Base-by-base conservation (phyloP, 2,329 filamentous ascomycete species). In the Alternaria hordeiaustralica region DNA sequence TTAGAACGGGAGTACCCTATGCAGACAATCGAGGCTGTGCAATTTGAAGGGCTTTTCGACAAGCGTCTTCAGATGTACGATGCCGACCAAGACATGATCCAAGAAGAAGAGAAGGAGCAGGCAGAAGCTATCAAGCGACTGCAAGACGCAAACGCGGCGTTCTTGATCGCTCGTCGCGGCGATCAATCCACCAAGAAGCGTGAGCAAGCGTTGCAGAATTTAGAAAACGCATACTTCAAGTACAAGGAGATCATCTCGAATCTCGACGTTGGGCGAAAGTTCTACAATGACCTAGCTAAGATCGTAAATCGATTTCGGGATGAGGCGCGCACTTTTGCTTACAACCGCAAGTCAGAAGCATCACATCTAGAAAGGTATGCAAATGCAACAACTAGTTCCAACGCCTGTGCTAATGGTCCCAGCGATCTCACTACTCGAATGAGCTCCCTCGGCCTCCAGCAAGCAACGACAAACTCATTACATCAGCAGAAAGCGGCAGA, bases 201-300 rank as follows among this genome's bases (percentile, higher is more conserved):
- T 13, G 95, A 98, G 78, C 87, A 91, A 70, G 94, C 93, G 0
- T 82, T 99, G 53, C 96, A 99, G 80, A 89, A 87, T 65, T 84
- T 99, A 10, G 95, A 98, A 79, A 94, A 92, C 67, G 95, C 93
- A 1, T 98, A 97, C 78, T 89, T 94, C 80, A 96, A 95, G 81
- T 98, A 98, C 84, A 97, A 97, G 81, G 95, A 99, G 78, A 93
- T 98, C 60, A 89, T 97, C 61, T 92, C 88, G 68, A 97, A 98
- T 75, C 86, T 97, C 3, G 95, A 98, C 69, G 92, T 92, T 0
- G 96, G 93, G 1, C 86, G 95, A 57, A 97, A 96, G 78, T 99
- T 99, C 78, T 99, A 98, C 83, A 99, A 99, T 71, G 94, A 98
- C 75, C 86, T 99, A 5, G 92, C 92, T 50, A 92, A 91, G 80